phyloP scores from a whole-genome alignment of 2,329 filamentous ascomycete genomes.

The Delphinella strobiligena region DNA sequence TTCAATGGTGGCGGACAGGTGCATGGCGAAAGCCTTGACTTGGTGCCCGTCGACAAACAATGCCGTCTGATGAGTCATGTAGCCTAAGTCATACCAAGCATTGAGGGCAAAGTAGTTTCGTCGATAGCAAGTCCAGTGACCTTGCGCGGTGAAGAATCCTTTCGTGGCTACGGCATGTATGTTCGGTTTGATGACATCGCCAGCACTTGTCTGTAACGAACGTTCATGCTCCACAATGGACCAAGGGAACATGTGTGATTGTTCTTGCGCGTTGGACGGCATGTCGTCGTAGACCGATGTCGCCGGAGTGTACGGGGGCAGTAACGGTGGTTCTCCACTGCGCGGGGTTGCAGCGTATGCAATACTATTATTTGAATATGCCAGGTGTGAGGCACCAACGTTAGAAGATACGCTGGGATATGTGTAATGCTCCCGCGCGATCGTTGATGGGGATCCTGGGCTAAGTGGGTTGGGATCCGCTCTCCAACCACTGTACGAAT shows the following conservation, averaged over 20 bases:
- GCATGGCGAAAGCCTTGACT: slow-evolving; percentile 68
- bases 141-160: slow-evolving; percentile 62
- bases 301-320: neutral
- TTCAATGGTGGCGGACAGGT: slow-evolving; percentile 71
- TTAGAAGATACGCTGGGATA: neutral
- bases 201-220: slow-evolving; percentile 48
- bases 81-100: slow-evolving; percentile 62
- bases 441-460: neutral
- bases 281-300: slow-evolving; percentile 11
- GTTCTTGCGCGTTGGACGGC: slow-evolving; percentile 12
- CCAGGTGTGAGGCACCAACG: neutral
- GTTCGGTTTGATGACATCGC: slow-evolving; percentile 51
- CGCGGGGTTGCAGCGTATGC: neutral
- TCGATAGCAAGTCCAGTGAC: slow-evolving; percentile 88
- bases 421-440: neutral
- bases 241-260: slow-evolving; percentile 32
- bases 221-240: slow-evolving; percentile 33
- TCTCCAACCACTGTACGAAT: neutral
- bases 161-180: slow-evolving; percentile 78
- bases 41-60: slow-evolving; percentile 47
- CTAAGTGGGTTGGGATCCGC: neutral
- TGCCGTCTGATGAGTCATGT: slow-evolving; percentile 44
- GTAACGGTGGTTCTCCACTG: neutral
- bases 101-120: slow-evolving; percentile 84
- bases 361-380: neutral